A percentile compares a stretch with the other conserved stretches of the same genome.
phyloP scores from a whole-genome alignment of 2,329 filamentous ascomycete genomes.

The Xylaria sp. region DNA sequence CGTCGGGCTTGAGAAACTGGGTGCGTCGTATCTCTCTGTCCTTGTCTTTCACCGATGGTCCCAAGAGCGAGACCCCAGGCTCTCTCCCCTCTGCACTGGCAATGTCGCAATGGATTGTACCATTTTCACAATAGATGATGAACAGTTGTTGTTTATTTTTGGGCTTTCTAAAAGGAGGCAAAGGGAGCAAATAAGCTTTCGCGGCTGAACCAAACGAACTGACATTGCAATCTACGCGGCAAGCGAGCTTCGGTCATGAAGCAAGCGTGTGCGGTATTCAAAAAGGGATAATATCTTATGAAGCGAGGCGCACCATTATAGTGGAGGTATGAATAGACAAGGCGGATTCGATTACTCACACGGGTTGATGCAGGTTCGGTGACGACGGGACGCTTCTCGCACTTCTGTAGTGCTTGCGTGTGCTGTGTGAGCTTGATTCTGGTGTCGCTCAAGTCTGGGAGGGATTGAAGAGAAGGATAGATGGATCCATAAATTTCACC shows the following conservation, averaged over 20 bases:
- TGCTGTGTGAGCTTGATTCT: neutral
- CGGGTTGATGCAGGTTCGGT: neutral
- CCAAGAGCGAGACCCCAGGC: slow-evolving; percentile 3
- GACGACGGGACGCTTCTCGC: neutral
- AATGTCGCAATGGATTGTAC: slow-evolving; percentile 26
- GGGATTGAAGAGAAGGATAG: neutral
- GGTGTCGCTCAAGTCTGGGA: neutral
- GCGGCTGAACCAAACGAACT: slow-evolving; percentile 24
- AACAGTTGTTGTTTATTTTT: neutral
- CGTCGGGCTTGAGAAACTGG: neutral
- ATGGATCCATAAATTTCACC: slow-evolving; percentile 26
- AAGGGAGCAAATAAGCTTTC: slow-evolving; percentile 25
- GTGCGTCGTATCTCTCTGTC: neutral
- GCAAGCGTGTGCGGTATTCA: neutral
- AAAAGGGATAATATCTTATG: slow-evolving; percentile 4
- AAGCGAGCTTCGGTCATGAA: slow-evolving; percentile 28
- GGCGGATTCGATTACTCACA: slow-evolving; percentile 2
- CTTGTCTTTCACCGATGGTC: slow-evolving; percentile 1
- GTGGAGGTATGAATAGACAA: slow-evolving; percentile 25
- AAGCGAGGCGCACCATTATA: slow-evolving; percentile 3
- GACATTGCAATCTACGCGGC: slow-evolving; percentile 25
- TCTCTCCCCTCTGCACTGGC: neutral
- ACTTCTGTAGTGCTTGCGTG: neutral
- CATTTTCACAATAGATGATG: slow-evolving; percentile 23
- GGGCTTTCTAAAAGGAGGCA: slow-evolving; percentile 13